These are phyloP conservation scores for Phaseolus coccineus DNA, from an alignment of 331 rosid species.

Conservation along the genomic window DNA sequence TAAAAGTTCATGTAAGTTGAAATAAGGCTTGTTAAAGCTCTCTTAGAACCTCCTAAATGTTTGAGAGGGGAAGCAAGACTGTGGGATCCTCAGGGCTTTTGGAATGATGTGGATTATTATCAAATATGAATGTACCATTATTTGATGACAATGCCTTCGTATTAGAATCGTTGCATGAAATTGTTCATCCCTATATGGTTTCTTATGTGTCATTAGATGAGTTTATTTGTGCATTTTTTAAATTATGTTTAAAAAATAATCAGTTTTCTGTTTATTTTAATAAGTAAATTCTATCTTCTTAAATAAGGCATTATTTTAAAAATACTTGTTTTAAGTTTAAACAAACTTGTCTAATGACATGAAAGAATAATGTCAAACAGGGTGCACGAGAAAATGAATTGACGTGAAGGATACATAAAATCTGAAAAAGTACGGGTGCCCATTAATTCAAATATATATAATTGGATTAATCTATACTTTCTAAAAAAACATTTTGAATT, in stretches of 20 bases:
- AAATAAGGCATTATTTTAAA: no score
- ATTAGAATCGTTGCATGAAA: background rate
- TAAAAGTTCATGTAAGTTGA: background rate
- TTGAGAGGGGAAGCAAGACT: background rate
- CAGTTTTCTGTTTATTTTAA: no score
- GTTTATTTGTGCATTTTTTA: background rate
- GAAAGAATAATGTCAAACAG: background rate
- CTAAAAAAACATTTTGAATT: no score
- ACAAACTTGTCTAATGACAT: background rate
- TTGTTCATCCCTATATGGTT: background rate
- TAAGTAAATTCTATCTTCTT: no score
- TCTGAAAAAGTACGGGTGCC: no score
- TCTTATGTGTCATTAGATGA: slow-evolving; percentile 19
- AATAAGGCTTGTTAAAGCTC: background rate
- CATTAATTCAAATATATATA: no score
- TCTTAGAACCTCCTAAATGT: background rate
- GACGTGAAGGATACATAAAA: slow-evolving; percentile 1
- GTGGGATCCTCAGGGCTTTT: background rate
- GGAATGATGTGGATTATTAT: slow-evolving; percentile 27
- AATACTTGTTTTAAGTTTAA: no score
- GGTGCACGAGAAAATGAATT: slow-evolving; percentile 10
- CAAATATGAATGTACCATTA: background rate
- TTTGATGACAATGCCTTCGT: background rate
- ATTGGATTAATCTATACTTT: no score
- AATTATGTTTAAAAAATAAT: no score